These are phyloP conservation scores for Aspergillus sclerotiicarbonarius DNA, from an alignment of 495 filamentous ascomycete genomes.

Conservation along the genomic window DNA sequence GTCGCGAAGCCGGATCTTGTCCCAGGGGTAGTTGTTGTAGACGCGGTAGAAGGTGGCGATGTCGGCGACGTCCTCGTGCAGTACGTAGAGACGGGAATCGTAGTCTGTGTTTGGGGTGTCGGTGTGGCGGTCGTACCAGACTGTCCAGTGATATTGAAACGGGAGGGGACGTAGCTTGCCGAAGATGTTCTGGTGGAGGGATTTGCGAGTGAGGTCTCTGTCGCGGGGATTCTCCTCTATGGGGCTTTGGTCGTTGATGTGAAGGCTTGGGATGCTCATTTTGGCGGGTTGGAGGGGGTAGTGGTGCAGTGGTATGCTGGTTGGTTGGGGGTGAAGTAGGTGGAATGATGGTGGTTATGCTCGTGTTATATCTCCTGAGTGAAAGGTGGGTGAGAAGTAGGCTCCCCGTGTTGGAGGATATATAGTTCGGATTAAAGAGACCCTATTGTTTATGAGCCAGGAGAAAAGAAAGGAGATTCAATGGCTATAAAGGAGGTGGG, in stretches of 20 bases:
- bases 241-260: constrained; percentile 18
- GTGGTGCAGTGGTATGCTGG: background rate
- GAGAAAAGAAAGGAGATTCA: background rate
- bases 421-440: background rate
- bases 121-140: constrained; percentile 57
- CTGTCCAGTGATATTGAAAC: constrained; percentile 55
- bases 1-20: constrained; percentile 74
- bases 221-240: background rate
- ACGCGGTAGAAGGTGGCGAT: constrained; percentile 85
- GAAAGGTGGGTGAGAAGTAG: too few species aligned
- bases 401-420: too few species aligned
- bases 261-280: constrained; percentile 21
- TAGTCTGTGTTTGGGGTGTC: constrained; percentile 47
- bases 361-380: too few species aligned
- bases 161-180: constrained; percentile 50
- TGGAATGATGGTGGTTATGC: background rate
- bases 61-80: constrained; percentile 67
- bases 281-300: constrained; percentile 1
- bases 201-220: constrained; percentile 22
- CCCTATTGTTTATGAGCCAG: background rate
- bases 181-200: constrained; percentile 38
- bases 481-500: constrained; percentile 2
- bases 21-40: constrained; percentile 82
- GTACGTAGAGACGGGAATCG: constrained; percentile 62
- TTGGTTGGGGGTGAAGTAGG: background rate